Conservation (phyloP, 495 filamentous ascomycete genomes). For the Chaetomium fimeti region DNA sequence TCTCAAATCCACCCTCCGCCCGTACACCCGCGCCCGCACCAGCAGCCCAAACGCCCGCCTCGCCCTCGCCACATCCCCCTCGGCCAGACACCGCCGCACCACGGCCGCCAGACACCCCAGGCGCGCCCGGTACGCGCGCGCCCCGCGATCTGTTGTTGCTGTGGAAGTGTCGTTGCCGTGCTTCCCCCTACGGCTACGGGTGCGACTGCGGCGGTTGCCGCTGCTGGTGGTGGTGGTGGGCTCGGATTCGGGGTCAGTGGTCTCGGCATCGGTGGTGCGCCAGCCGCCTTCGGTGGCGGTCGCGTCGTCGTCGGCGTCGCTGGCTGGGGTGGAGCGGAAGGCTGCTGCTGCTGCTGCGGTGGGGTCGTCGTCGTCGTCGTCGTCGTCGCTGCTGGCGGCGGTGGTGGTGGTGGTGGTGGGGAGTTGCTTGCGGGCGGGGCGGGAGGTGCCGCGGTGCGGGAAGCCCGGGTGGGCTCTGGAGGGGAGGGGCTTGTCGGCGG, state of each 20-base stretch:
- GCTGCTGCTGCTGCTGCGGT: too few relatives aligned
- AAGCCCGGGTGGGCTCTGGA: constrained; percentile 40
- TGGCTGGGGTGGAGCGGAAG: neutral
- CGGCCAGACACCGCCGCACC: constrained; percentile 40
- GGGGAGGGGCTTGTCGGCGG: constrained; percentile 37
- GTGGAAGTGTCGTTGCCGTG: neutral
- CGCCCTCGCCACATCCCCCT: constrained; percentile 41
- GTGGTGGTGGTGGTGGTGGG: neutral
- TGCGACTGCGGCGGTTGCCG: neutral
- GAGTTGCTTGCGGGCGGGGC: neutral
- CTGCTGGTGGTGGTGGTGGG: neutral
- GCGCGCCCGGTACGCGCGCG: constrained; percentile 26
- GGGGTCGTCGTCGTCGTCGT: neutral
- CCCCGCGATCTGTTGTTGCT: neutral
- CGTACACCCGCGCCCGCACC: constrained; percentile 30
- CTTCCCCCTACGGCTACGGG: neutral
- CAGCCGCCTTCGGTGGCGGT: neutral
- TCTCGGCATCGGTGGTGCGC: constrained; percentile 4
- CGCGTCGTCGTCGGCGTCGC: constrained; percentile 1
- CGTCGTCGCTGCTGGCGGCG: neutral
- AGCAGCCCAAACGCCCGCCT: constrained; percentile 44
- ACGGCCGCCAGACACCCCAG: constrained; percentile 36
- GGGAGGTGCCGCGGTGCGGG: constrained; percentile 40
- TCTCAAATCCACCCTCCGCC: constrained; percentile 40
- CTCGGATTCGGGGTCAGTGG: constrained; percentile 7